phyloP scores from a whole-genome alignment of 1,139 yeast genomes.

The Pneumocystis carinii region DNA sequence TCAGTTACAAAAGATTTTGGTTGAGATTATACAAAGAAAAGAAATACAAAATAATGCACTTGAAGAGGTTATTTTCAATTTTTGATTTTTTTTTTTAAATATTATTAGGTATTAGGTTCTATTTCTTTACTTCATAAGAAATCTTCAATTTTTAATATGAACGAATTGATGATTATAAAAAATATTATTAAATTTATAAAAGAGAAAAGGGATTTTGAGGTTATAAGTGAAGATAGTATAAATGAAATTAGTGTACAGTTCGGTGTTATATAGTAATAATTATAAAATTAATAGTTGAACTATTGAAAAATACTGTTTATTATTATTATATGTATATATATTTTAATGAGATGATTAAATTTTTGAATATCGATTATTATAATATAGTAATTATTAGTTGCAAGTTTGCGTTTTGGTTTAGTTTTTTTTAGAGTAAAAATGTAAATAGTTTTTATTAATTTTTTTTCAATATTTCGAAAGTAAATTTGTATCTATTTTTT shows the following conservation, averaged over 20 bases:
- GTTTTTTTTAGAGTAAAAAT: no score
- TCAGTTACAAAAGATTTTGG: not conserved
- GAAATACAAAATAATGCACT: not conserved
- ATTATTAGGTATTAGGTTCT: not conserved
- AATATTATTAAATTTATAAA: not conserved
- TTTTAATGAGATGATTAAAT: not conserved
- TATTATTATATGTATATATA: not conserved
- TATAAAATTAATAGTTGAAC: not conserved
- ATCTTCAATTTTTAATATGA: not conserved
- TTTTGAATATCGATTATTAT: not conserved
- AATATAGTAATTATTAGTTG: not conserved
- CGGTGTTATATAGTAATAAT: not conserved
- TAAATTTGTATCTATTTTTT: not conserved
- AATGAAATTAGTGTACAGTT: not conserved
- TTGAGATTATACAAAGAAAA: not conserved
- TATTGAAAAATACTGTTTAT: not conserved
- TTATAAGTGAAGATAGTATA: not conserved
- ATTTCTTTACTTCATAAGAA: not conserved
- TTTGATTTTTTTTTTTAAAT: not conserved
- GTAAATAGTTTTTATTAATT: not conserved
- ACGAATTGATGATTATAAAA: not conserved
- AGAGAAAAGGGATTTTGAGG: not conserved
- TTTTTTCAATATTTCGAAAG: not conserved
- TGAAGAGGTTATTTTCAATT: not conserved
- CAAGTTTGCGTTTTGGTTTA: no score